Percentiles rank a stretch among this genome's conserved stretches.
Conservation (phyloP, 495 filamentous ascomycete species). For the Antarctomyces pellizariae region DNA sequence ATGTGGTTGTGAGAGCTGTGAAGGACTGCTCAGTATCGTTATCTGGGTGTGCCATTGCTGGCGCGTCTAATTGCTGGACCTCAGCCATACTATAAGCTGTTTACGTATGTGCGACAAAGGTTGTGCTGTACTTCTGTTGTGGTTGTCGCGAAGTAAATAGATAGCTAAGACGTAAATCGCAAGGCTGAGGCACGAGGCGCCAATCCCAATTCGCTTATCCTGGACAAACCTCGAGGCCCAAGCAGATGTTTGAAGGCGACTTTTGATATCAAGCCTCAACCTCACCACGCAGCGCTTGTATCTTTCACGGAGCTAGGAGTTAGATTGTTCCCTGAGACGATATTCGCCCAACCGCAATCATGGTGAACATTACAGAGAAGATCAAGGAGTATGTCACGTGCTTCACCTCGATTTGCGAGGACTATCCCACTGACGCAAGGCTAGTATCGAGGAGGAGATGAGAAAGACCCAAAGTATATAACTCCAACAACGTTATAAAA, state of each 20-base stretch:
- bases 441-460: constrained; percentile 99
- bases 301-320: too few species aligned
- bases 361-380: constrained; percentile 99
- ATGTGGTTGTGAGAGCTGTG: constrained; percentile 16
- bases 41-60: constrained; percentile 6
- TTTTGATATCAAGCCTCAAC: too few species aligned
- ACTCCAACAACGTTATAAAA: constrained; percentile 2
- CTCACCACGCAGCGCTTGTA: too few species aligned
- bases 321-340: too few species aligned
- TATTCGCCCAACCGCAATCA: constrained; percentile 44
- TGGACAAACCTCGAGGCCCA: too few species aligned
- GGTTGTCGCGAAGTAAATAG: too few species aligned
- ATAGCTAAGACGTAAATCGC: too few species aligned
- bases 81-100: constrained; percentile 8
- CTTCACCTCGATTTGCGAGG: not conserved
- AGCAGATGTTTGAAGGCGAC: too few species aligned
- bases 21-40: constrained; percentile 4
- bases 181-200: too few species aligned
- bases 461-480: constrained; percentile 76
- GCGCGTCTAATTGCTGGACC: constrained; percentile 6
- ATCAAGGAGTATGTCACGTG: constrained; percentile 68
- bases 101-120: too few species aligned
- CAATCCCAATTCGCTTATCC: too few species aligned
- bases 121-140: too few species aligned
- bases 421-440: not conserved